Evolutionary conservation across 345 rosid genomes (phyloP), one percentile per base, ranked within the genome.

Genomic region (Camelina laxa): DNA sequence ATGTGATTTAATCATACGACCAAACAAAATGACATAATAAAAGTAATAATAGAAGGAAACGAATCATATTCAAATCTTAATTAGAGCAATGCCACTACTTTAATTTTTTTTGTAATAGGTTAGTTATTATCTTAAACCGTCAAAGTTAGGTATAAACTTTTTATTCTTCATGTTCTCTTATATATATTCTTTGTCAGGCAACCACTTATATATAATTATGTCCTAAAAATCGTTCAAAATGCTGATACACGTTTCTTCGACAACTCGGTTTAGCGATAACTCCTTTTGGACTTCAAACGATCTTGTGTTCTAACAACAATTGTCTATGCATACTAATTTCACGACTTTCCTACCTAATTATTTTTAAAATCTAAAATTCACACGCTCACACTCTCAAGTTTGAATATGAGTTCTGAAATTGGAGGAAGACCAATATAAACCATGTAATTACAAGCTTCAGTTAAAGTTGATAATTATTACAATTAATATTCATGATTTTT

Each of bases 51-150:
- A 33, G 20, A 65, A 22, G 16, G 60, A 48, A 48, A 58, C 44
- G 67, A 66, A 38, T 57, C 53, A 36, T 33, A 48, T 38, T 36
- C 30, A 38, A 67, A 58, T 67, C 45, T 24, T 36, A 42, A 42
- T 14, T 42, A 45, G 31, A 68, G 24, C 49, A 67, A 59, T 57
- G 53, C 39, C 38, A 58, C 73, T 49, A 75, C 10, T 58, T 65
- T 65, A 7, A 31, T 59, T 14, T 48, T n/a, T 38, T 48, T 42
- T 62, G 12, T 9, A 47, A 31, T 48, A 33, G 12, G 54, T 76
- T 63, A 70, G 67, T 76, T 70, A 76, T 70, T 38, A 63, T 76
- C 66, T 64, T 56, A 48, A 64, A 76, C 80, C 71, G 75, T 76
- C 80, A 70, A 63, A 70, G 75, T 76, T 76, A 76, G 80, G 71